Percentiles rank a stretch among this genome's conserved stretches.
phyloP scores from a whole-genome alignment of 139 green algal genomes.

The Chlamydomonas eustigma region DNA sequence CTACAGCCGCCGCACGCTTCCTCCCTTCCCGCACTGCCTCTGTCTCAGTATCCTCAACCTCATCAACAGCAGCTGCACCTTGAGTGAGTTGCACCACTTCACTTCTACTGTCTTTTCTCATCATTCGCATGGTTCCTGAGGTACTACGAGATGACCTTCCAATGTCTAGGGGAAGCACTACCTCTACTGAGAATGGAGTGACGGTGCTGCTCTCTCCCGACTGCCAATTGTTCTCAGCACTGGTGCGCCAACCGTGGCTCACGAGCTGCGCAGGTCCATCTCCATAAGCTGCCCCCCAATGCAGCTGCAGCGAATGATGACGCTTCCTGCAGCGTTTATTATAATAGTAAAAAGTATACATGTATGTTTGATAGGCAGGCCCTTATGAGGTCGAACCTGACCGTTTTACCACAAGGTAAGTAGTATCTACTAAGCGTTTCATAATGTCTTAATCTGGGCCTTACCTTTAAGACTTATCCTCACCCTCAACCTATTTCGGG shows the following conservation, averaged over 20 bases:
- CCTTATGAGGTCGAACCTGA: background rate
- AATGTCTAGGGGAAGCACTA: background rate
- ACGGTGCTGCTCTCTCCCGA: background rate
- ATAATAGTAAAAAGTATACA: background rate
- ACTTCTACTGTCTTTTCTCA: background rate
- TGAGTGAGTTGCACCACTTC: background rate
- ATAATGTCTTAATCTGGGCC: background rate
- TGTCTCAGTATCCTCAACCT: no score
- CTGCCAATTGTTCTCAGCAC: background rate
- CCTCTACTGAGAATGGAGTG: background rate
- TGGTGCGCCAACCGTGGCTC: background rate
- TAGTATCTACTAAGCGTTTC: background rate
- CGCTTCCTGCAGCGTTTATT: background rate
- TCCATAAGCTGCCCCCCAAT: background rate
- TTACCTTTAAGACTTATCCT: background rate
- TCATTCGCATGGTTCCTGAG: background rate
- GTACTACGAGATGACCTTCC: background rate
- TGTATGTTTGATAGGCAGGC: background rate
- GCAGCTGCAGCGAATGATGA: background rate
- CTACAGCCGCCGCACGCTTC: background rate
- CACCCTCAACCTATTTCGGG: background rate
- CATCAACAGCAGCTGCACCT: background rate
- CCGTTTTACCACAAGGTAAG: background rate
- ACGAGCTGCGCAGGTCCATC: background rate
- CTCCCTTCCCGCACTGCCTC: no score